A percentile compares a stretch with the other conserved stretches of the same genome.
Conservation (phyloP, 768 basidiomycete genomes). For the Termitomyces sp. region DNA sequence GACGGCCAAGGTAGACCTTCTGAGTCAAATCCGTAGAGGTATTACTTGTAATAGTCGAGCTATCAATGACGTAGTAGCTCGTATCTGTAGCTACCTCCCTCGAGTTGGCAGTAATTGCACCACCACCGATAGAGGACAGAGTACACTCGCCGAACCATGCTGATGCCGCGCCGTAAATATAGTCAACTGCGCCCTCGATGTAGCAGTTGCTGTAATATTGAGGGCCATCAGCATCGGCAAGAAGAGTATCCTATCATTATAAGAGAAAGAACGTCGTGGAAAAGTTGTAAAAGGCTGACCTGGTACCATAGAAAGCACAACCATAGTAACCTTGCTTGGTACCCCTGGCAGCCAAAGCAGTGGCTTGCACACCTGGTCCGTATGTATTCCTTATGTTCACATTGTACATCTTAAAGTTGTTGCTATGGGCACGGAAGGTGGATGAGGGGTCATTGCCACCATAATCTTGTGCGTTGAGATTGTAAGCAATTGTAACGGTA, state of each 20-base stretch:
- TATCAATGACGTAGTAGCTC: slow-evolving; percentile 22
- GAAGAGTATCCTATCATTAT: slow-evolving; percentile 16
- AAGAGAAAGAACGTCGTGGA: not conserved
- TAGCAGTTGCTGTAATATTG: slow-evolving; percentile 26
- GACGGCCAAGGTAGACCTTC: slow-evolving; percentile 20
- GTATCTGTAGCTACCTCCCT: slow-evolving; percentile 14
- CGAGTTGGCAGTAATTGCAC: slow-evolving; percentile 25
- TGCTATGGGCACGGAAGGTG: slow-evolving; percentile 19
- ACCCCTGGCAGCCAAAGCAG: slow-evolving; percentile 19
- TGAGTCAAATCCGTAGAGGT: slow-evolving; percentile 14
- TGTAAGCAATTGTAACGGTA: slow-evolving; percentile 21
- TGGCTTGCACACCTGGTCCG: slow-evolving; percentile 20
- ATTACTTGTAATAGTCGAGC: slow-evolving; percentile 18
- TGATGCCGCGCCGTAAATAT: slow-evolving; percentile 22
- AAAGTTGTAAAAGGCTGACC: not conserved
- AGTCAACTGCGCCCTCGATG: slow-evolving; percentile 24
- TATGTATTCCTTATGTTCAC: slow-evolving; percentile 21
- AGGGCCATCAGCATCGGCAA: slow-evolving; percentile 19
- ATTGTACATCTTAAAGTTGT: slow-evolving; percentile 20
- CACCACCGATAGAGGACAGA: slow-evolving; percentile 18
- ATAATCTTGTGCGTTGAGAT: slow-evolving; percentile 22
- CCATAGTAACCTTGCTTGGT: slow-evolving; percentile 21
- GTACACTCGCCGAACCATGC: slow-evolving; percentile 26
- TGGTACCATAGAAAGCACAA: slow-evolving; percentile 21
- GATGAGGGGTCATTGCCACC: slow-evolving; percentile 24